phyloP scores from a whole-genome alignment of 2,329 filamentous ascomycete genomes.

The Ceratocystis destructans region DNA sequence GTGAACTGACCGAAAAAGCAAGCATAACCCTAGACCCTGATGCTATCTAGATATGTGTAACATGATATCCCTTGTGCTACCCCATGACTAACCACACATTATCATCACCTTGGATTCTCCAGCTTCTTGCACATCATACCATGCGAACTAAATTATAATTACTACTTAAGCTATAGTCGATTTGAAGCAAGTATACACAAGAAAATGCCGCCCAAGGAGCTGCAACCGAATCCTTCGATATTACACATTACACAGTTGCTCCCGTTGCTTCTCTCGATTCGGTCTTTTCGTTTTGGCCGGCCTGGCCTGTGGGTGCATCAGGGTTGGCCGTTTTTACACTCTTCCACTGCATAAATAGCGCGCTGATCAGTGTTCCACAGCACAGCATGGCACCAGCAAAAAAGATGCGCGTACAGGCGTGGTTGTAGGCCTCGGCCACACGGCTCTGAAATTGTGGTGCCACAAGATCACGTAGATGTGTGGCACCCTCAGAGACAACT shows the following conservation, averaged over 20 bases:
- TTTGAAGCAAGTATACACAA: neutral
- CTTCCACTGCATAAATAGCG: conserved; percentile 50
- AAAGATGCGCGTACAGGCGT: conserved; percentile 48
- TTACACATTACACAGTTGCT: neutral
- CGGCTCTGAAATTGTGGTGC: conserved; percentile 34
- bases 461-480: conserved; percentile 43
- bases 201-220: neutral
- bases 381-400: conserved; percentile 46
- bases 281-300: neutral
- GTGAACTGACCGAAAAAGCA: neutral
- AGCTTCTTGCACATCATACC: neutral
- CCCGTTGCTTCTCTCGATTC: neutral
- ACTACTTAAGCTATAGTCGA: neutral
- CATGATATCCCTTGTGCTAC: neutral
- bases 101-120: neutral
- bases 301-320: conserved; percentile 1
- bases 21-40: neutral
- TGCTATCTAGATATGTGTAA: neutral
- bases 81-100: neutral
- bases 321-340: conserved; percentile 43
- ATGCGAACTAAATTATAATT: neutral
- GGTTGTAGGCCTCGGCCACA: conserved; percentile 52
- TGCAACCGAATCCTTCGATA: neutral
- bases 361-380: conserved; percentile 41
- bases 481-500: conserved; percentile 41